Evolutionary conservation across 2,329 filamentous ascomycete genomes (phyloP), one percentile per base, ranked within the genome.

Genomic region (Chaetoscypha palmicola): DNA sequence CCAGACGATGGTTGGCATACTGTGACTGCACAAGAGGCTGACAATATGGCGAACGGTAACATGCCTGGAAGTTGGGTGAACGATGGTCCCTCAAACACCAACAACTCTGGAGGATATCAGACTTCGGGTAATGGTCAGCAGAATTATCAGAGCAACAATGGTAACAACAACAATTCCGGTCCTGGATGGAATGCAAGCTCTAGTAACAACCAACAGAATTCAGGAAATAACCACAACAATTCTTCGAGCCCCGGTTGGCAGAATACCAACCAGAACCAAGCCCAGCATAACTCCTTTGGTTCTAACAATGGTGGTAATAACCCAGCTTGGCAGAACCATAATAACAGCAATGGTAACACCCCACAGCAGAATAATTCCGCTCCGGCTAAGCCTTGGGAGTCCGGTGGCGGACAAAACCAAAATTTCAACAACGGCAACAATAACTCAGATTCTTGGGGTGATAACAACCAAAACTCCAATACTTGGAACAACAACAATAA

Each of bases 51-150:
- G 7, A 8, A 16, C 17, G 32, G 32, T 17, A 20, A 34, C 19
- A 43, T 52, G 41, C 47, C 48, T n/a, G 47, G 48, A 31, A 22
- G 34, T 8, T 52, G 49, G 47, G 17, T 37, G 8, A 41, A 51
- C 31, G 38, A 48, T 21, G n/a, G 23, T 11, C 22, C 32, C 21
- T 30, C 41, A 8, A 48, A 51, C 26, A 32, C 38, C 5, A 32
- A 41, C n/a, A 41, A 33, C n/a, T 21, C 11, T 32, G 38, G 44
- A 16, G 32, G 32, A 34, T 16, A 33, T 33, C 8, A 24, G 20
- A 24, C 22, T 16, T 37, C 35, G 22, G 28, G 46, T 4, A 49
- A 45, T 12, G 51, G 45, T 2, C 49, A 47, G 16, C 48, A 53
- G 36, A 48, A 44, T 2, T 43, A 46, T 8, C 51, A 53, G 28